phyloP scores from a whole-genome alignment of 2,329 filamentous ascomycete genomes.

The Macrophomina tecta region DNA sequence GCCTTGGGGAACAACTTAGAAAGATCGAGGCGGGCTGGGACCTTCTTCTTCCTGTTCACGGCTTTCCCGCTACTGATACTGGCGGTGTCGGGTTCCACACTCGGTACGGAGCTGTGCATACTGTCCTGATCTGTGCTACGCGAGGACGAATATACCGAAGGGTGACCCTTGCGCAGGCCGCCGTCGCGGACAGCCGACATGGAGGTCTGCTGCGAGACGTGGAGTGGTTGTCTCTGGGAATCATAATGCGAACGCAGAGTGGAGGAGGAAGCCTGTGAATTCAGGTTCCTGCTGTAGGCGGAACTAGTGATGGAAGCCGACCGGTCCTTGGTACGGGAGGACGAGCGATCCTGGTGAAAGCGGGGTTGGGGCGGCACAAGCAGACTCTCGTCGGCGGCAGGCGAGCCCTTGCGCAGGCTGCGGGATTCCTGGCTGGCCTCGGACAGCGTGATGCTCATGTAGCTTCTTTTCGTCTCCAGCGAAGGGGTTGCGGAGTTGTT shows the following conservation, averaged over 20 bases:
- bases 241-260: constrained; percentile 53
- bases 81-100: background rate
- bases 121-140: constrained; percentile 30
- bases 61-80: constrained; percentile 11
- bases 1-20: constrained; percentile 49
- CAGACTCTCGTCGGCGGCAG: constrained; percentile 32
- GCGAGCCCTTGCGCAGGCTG: constrained; percentile 34
- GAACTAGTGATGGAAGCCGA: constrained; percentile 40
- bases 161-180: constrained; percentile 48
- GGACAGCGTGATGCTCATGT: constrained; percentile 41
- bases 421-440: constrained; percentile 40
- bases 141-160: constrained; percentile 34
- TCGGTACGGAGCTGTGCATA: constrained; percentile 12
- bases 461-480: constrained; percentile 36
- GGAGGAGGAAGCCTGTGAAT: constrained; percentile 44
- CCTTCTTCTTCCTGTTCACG: constrained; percentile 37
- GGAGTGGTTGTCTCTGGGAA: constrained; percentile 46
- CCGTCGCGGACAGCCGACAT: constrained; percentile 52
- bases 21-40: constrained; percentile 48
- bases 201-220: constrained; percentile 53
- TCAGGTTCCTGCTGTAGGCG: constrained; percentile 36
- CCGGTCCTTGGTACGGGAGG: constrained; percentile 33
- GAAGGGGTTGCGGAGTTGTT: constrained; percentile 30
- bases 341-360: constrained; percentile 14
- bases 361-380: constrained; percentile 29